Base-by-base conservation (phyloP, 352 stramenopile species). In the Phytophthora capsici region DNA sequence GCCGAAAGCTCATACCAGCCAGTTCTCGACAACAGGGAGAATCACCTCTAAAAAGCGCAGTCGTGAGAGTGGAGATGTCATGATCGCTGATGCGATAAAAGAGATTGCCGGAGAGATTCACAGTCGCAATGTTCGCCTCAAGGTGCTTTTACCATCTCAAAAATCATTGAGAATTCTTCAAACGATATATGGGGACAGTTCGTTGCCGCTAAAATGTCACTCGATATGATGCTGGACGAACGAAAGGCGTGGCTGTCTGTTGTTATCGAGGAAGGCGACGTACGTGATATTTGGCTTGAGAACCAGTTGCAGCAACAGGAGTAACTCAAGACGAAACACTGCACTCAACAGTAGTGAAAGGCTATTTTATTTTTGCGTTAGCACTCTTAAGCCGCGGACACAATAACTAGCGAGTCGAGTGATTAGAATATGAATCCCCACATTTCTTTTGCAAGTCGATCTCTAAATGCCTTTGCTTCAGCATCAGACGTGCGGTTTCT, bases 191-290 rank as follows among this genome's bases (percentile, higher is more conserved):
- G 49, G 16, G n/a, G 13, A 46, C 16, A 2, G 20, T 25, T 43
- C 44, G 20, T 2, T 10, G 22, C 34, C 7, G 12, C 7, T 9
- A 36, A 45, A 4, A 43, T 57, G 14, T 20, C 22, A 8, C 16
- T 57, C 12, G 32, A 57, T n/a, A 20, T 67, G 1, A 61, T 67
- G 41, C 30, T 67, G 6, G 49, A 60, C 37, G 58, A 60, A n/a
- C 45, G 44, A 12, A 67, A 59, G 49, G 49, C 49, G 2, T 43
- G 6, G 28, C 40, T 37, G 56, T 67, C 45, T 14, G 26, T 61
- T 20, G 60, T 34, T 0, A 59, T 69, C 53, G 48, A 56, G 13
- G 61, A 32, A 7, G 47, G 61, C 17, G n/a, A 37, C 30, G 51
- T 34, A 2, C 45, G 60, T 13, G 52, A 63, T 38, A 6, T 51